Percentiles rank a stretch among this genome's conserved stretches.
Conservation (phyloP, 1,284 basidiomycete genomes). For the Psilocybe mexicana region DNA sequence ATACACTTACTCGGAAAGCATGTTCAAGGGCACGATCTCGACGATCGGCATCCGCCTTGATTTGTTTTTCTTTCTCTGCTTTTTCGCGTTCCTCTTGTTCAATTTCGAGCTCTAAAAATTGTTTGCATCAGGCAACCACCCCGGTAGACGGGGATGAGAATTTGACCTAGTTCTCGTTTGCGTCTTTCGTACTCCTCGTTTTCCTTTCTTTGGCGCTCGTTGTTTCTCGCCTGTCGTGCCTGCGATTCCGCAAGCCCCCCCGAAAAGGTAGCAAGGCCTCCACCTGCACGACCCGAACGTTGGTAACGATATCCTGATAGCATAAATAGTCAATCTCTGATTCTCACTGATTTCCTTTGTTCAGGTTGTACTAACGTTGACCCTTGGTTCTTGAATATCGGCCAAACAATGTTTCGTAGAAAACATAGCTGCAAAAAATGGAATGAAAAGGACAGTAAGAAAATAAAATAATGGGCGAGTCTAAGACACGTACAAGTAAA, state of each 20-base stretch:
- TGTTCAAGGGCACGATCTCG: constrained; percentile 27
- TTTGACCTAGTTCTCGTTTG: constrained; percentile 33
- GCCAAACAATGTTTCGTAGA: constrained; percentile 31
- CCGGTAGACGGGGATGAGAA: not conserved
- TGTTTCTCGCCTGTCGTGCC: constrained; percentile 22
- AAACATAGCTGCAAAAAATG: constrained; percentile 31
- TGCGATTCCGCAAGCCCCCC: constrained; percentile 23
- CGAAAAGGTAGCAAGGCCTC: constrained; percentile 21
- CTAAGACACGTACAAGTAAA: constrained; percentile 28
- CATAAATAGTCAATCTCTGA: constrained; percentile 5
- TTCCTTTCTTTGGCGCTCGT: constrained; percentile 26
- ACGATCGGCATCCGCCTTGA: constrained; percentile 25
- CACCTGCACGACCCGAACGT: constrained; percentile 22
- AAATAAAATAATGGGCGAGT: not conserved
- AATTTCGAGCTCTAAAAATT: constrained; percentile 30
- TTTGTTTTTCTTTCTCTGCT: constrained; percentile 26
- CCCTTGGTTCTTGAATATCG: constrained; percentile 28
- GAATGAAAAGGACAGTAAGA: constrained; percentile 1
- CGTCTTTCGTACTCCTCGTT: constrained; percentile 34
- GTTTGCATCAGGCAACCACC: constrained; percentile 2
- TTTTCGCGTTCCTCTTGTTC: constrained; percentile 32
- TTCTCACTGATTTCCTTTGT: not conserved
- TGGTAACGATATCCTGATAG: constrained; percentile 26
- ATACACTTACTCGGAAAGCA: constrained; percentile 29
- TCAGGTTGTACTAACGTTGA: constrained; percentile 26